Conservation (phyloP, 75 land plant species). For the Cryptomeria japonica region DNA sequence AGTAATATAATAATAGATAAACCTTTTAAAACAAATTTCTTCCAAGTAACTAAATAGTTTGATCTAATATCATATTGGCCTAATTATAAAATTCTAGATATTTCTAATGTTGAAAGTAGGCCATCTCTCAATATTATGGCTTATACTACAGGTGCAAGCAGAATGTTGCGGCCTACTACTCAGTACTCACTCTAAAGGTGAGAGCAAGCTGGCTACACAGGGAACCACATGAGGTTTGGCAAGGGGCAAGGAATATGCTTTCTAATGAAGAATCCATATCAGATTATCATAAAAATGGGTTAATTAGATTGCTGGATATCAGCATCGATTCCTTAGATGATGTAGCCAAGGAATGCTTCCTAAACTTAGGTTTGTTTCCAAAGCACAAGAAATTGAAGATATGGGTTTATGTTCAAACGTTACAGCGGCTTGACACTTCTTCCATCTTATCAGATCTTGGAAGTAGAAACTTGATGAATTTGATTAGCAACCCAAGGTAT, state of each 20-base stretch:
- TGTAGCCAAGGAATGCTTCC: slow-evolving; percentile 45
- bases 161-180: slow-evolving; percentile 66
- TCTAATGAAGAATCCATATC: slow-evolving; percentile 36
- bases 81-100: no score
- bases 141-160: slow-evolving; percentile 21
- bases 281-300: slow-evolving; percentile 41
- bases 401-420: slow-evolving; percentile 50
- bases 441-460: slow-evolving; percentile 34
- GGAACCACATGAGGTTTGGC: slow-evolving; percentile 40
- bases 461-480: slow-evolving; percentile 41
- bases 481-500: slow-evolving; percentile 20
- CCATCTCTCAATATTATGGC: no score
- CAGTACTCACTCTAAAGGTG: slow-evolving; percentile 63
- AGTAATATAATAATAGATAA: no score
- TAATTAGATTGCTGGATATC: slow-evolving; percentile 48
- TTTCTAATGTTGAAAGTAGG: no score
- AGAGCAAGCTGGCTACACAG: slow-evolving; percentile 46
- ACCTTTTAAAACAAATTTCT: no score
- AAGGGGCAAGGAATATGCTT: slow-evolving; percentile 39
- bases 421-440: slow-evolving; percentile 52
- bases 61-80: no score
- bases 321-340: slow-evolving; percentile 32
- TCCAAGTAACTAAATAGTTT: no score
- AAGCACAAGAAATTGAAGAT: slow-evolving; percentile 54
- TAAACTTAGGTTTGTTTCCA: slow-evolving; percentile 56